Evolutionary conservation across 768 basidiomycete species (phyloP).

Genomic region (Leccinum uliginosum): DNA sequence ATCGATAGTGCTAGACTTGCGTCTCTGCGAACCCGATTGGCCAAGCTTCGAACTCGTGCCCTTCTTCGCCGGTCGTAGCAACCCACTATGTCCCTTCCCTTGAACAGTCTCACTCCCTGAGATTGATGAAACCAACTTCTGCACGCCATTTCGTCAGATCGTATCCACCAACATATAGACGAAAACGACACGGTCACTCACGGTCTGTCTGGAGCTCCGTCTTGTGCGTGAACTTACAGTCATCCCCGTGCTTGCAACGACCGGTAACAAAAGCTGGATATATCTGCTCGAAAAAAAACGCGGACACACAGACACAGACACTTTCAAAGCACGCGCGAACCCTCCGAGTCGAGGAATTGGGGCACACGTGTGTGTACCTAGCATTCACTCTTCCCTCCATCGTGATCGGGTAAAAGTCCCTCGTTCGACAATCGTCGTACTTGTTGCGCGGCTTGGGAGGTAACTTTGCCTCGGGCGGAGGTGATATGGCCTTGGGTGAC

Average conservation of each 20-base stretch:
- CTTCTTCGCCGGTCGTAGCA: not conserved
- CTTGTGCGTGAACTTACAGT: slow-evolving; percentile 30
- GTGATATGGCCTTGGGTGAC: not conserved
- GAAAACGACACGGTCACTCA: slow-evolving; percentile 8
- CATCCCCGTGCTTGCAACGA: slow-evolving; percentile 23
- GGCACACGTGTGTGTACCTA: not conserved
- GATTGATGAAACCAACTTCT: slow-evolving; percentile 20
- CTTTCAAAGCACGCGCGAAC: not conserved
- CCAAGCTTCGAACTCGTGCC: slow-evolving; percentile 4
- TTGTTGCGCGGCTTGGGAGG: slow-evolving; percentile 26
- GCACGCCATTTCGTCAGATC: not conserved
- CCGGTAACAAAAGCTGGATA: slow-evolving; percentile 24
- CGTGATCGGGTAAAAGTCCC: slow-evolving; percentile 60
- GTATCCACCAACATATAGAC: not conserved
- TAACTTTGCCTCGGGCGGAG: slow-evolving; percentile 8
- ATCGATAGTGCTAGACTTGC: slow-evolving; percentile 6
- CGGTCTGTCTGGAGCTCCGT: slow-evolving; percentile 21
- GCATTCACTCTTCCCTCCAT: slow-evolving; percentile 34
- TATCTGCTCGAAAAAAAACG: slow-evolving; percentile 14
- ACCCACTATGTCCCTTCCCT: not conserved
- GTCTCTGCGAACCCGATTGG: slow-evolving; percentile 2
- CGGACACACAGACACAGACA: not conserved
- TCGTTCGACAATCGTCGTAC: slow-evolving; percentile 38
- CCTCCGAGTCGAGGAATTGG: too few species aligned
- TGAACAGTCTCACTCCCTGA: not conserved